Evolutionary conservation across 140 eudicot genomes (phyloP).

Genomic region (Ambrosia hybrid): DNA sequence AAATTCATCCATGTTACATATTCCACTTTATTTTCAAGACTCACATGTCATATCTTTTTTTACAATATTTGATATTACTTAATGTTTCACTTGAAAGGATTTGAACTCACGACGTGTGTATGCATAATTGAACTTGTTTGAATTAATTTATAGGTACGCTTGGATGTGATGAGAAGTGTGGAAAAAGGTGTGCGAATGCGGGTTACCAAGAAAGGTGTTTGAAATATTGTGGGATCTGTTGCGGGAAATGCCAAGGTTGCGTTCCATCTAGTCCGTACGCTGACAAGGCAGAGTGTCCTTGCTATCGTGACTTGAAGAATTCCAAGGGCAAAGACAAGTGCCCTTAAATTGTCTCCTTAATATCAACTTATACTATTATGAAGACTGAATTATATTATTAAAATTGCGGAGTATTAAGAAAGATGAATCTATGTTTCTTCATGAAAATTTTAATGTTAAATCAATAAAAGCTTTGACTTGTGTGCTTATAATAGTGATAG

Average conservation of each 20-base stretch:
- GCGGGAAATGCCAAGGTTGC: slow-evolving; percentile 38
- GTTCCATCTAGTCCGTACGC: slow-evolving; percentile 66
- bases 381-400: background rate
- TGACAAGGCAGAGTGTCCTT: slow-evolving; percentile 63
- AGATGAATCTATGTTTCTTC: background rate
- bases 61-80: too few species aligned
- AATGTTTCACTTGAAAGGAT: too few species aligned
- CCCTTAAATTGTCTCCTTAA: slow-evolving; percentile 32
- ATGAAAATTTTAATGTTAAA: background rate
- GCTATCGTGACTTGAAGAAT: slow-evolving; percentile 55
- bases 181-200: slow-evolving; percentile 26
- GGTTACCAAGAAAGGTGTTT: slow-evolving; percentile 32
- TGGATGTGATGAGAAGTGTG: slow-evolving; percentile 32
- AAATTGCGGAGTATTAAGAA: background rate
- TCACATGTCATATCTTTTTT: too few species aligned
- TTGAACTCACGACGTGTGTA: background rate
- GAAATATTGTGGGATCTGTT: slow-evolving; percentile 37
- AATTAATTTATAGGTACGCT: background rate
- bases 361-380: background rate
- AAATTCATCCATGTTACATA: too few species aligned
- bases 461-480: background rate
- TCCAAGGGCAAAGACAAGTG: slow-evolving; percentile 62
- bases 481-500: background rate
- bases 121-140: background rate
- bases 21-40: too few species aligned